Base-by-base conservation (phyloP, 495 filamentous ascomycete species). In the Aspergillus biplanus region DNA sequence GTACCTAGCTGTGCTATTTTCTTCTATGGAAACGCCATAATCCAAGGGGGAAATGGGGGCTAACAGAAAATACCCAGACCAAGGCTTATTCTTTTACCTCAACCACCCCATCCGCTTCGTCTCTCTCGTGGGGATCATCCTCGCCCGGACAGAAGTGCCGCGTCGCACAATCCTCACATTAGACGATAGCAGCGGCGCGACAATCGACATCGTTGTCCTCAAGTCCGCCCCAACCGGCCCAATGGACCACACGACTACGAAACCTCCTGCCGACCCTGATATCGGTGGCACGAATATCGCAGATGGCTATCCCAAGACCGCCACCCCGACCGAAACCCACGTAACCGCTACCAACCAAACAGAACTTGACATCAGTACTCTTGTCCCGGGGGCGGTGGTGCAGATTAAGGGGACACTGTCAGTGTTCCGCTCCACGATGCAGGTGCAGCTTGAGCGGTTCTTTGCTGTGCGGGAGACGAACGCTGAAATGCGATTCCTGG, bases 51-150 rank as follows among this genome's bases (percentile, higher is more conserved):
- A 27, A 27, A 27, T 27, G 21, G 21, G 21, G 21, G 21, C 21
- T 27, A 50, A 50, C 18, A 32, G 21, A 33, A 15, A 33, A 53
- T 9, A 55, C 15, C 32, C 16, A 93, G 89, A 85, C 57, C 87
- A 91, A 73, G 78, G 87, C 67, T 76, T 94, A 18, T 95, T 86
- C 78, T 93, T 94, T 78, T 81, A 89, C 78, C 70, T 83, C 37
- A 97, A 97, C 78, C 92, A 98, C 74, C 95, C 96, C 0, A 89
- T 98, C 62, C 88, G 87, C 81, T 97, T 87, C 85, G 86, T 95
- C 46, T 86, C 88, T 64, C 67, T 97, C 16, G 83, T 89, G 27
- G 95, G 94, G 12, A 33, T 83, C 12, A 83, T 99, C 18, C 89
- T 96, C 52, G 89, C 90, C 12, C 80, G 92, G 58, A 88, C 92